Evolutionary conservation across 1,284 basidiomycete species (phyloP).

Genomic region (Tetrapyrgos nigripes): DNA sequence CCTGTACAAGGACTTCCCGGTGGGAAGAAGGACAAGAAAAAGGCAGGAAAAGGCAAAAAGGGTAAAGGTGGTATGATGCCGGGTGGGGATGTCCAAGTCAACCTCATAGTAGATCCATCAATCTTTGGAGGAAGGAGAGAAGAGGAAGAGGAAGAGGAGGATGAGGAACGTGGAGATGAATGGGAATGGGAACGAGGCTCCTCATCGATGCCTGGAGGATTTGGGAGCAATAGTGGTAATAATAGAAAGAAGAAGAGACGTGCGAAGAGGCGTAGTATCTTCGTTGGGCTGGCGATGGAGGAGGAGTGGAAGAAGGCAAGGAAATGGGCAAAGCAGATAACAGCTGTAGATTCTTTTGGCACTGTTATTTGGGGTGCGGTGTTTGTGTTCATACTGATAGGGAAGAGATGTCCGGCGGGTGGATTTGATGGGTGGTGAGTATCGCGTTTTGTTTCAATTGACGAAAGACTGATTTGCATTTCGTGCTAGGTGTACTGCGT

Average conservation of each 20-base stretch:
- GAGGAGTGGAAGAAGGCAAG: slow-evolving; percentile 65
- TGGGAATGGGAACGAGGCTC: slow-evolving; percentile 25
- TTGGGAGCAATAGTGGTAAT: slow-evolving; percentile 21
- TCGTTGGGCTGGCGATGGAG: slow-evolving; percentile 69
- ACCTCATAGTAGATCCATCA: slow-evolving; percentile 71
- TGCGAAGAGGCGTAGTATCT: slow-evolving; percentile 54
- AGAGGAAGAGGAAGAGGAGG: slow-evolving; percentile 39
- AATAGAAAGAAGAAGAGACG: slow-evolving; percentile 13
- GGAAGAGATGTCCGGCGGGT: slow-evolving; percentile 67
- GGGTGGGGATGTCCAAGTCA: slow-evolving; percentile 64
- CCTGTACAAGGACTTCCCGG: slow-evolving; percentile 57
- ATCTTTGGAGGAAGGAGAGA: slow-evolving; percentile 51
- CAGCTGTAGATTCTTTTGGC: slow-evolving; percentile 54
- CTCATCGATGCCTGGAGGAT: slow-evolving; percentile 32
- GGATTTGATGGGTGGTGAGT: slow-evolving; percentile 67
- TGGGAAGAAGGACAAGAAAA: slow-evolving; percentile 43
- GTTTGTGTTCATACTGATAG: slow-evolving; percentile 66
- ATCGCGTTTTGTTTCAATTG: not conserved
- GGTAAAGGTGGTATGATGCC: slow-evolving; percentile 35
- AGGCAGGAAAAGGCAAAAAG: slow-evolving; percentile 40
- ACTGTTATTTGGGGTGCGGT: slow-evolving; percentile 61
- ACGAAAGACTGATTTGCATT: slow-evolving; percentile 2
- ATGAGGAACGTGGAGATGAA: slow-evolving; percentile 42
- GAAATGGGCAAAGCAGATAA: slow-evolving; percentile 56
- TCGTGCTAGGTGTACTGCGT: slow-evolving; percentile 67